These are phyloP conservation scores for Conoideocrella luteorostrata DNA, from an alignment of 2,329 filamentous ascomycete genomes.

Conservation along the genomic window DNA sequence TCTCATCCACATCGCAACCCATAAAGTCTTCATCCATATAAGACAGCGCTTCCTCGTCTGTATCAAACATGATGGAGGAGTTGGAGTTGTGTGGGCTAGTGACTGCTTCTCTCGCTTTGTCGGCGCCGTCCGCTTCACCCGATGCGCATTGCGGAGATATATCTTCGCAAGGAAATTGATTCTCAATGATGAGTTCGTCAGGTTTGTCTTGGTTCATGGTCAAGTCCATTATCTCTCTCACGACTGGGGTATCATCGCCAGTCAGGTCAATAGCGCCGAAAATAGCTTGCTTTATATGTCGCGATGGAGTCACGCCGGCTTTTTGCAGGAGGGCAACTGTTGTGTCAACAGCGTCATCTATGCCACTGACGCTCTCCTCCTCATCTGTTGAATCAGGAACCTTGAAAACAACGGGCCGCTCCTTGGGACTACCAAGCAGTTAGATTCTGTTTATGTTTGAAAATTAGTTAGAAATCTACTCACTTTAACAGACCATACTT, in stretches of 20 bases:
- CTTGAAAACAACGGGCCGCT: conserved; percentile 27
- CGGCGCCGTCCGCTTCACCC: not conserved
- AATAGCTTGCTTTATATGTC: conserved; percentile 13
- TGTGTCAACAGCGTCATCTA: conserved; percentile 19
- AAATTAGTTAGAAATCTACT: not conserved
- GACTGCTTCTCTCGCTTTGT: not conserved
- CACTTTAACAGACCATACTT: conserved; percentile 22
- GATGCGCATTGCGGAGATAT: not conserved
- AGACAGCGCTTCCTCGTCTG: not conserved
- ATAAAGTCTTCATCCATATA: not conserved
- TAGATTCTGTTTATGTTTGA: not conserved
- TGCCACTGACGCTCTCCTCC: conserved; percentile 21
- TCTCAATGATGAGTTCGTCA: not conserved
- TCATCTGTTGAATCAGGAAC: conserved; percentile 37
- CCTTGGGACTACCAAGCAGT: conserved; percentile 16
- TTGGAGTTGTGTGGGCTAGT: not conserved
- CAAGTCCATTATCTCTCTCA: not conserved
- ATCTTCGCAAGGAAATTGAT: not conserved
- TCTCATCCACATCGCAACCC: not conserved
- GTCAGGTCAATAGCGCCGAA: conserved; percentile 16
- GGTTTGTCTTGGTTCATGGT: not conserved
- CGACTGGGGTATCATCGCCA: conserved; percentile 3
- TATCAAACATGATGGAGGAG: not conserved
- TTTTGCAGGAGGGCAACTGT: conserved; percentile 20
- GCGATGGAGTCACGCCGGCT: conserved; percentile 18